A percentile compares a stretch with the other conserved stretches of the same genome.
phyloP scores from a whole-genome alignment of 345 rosid species.

The Eutrema japonicum region DNA sequence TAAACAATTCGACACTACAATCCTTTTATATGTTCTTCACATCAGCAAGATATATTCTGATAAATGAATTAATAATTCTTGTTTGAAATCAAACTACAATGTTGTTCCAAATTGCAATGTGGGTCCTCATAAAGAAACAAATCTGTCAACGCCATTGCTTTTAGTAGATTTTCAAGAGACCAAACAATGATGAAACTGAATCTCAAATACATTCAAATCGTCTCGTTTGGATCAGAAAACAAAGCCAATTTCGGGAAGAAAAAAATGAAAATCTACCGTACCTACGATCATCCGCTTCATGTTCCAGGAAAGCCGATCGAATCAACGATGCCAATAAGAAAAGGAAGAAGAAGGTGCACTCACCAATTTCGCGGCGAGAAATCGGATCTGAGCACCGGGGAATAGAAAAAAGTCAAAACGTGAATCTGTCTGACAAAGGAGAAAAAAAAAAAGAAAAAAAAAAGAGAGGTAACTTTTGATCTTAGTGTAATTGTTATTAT shows the following conservation, averaged over 20 bases:
- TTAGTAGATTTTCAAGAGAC: neutral
- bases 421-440: slow-evolving; percentile 35
- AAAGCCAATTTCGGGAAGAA: slow-evolving; percentile 1
- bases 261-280: neutral
- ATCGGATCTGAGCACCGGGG: slow-evolving; percentile 41
- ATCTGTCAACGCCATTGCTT: slow-evolving; percentile 29
- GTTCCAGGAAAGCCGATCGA: slow-evolving; percentile 26
- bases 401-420: slow-evolving; percentile 26
- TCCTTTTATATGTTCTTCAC: slow-evolving; percentile 1
- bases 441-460: neutral
- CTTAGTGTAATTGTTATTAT: slow-evolving; percentile 5
- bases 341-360: slow-evolving; percentile 18
- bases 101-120: slow-evolving; percentile 24
- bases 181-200: slow-evolving; percentile 25
- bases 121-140: slow-evolving; percentile 27
- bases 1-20: slow-evolving; percentile 25
- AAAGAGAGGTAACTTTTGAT: slow-evolving; percentile 3
- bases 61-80: neutral
- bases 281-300: slow-evolving; percentile 41
- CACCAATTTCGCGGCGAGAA: slow-evolving; percentile 32
- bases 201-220: slow-evolving; percentile 3
- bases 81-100: neutral
- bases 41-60: slow-evolving; percentile 2
- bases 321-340: slow-evolving; percentile 23
- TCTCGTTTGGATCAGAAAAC: slow-evolving; percentile 3